Conservation (phyloP, 2,329 filamentous ascomycete genomes). For the Xylaria polymorpha region DNA sequence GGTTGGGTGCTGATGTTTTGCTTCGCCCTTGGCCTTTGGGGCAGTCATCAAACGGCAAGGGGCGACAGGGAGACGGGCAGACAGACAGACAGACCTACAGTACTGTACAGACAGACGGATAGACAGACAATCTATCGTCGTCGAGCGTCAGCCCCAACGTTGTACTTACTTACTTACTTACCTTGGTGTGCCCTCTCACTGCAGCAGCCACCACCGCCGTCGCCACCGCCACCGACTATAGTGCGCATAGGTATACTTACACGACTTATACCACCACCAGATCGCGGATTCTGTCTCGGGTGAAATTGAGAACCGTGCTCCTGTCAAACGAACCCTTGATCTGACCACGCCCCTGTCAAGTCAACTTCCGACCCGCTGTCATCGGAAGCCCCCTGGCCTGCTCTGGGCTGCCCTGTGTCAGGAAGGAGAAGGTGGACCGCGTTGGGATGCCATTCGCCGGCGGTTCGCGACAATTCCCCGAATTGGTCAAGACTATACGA, state of each 20-base stretch:
- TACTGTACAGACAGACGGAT: too few relatives aligned
- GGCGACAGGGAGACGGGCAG: not conserved
- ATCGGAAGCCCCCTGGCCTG: constrained; percentile 38
- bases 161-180: too few relatives aligned
- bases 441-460: constrained; percentile 45
- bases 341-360: constrained; percentile 42
- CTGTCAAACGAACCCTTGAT: constrained; percentile 44
- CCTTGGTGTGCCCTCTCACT: constrained; percentile 10
- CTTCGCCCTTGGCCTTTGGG: not conserved
- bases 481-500: constrained; percentile 43
- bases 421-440: constrained; percentile 20
- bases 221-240: not conserved
- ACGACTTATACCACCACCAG: constrained; percentile 2
- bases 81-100: too few relatives aligned
- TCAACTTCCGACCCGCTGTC: constrained; percentile 43
- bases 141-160: constrained; percentile 19
- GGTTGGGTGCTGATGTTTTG: constrained; percentile 7
- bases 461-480: constrained; percentile 49
- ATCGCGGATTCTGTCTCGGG: constrained; percentile 19
- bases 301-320: constrained; percentile 35
- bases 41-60: constrained; percentile 19
- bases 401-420: constrained; percentile 24
- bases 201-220: constrained; percentile 24
- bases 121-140: not conserved
- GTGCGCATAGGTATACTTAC: too few relatives aligned